Conservation (phyloP, 139 green algal species). For the Chlorella ohadii region DNA sequence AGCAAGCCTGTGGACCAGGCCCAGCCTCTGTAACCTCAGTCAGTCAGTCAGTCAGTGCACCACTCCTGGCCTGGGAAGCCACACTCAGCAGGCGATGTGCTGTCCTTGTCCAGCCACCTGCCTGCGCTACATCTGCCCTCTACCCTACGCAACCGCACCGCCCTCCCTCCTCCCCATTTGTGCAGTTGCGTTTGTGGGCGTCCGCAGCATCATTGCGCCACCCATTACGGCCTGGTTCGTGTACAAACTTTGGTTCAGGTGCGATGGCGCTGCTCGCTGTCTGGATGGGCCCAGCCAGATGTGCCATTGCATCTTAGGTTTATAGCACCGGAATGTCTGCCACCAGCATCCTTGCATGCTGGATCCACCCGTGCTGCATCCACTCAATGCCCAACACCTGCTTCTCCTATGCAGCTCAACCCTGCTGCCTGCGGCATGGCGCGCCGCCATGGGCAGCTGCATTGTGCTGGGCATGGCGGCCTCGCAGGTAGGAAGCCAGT, state of each 20-base stretch:
- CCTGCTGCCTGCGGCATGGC: conserved; percentile 31
- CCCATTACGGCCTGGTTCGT: conserved; percentile 35
- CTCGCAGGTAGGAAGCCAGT: conserved; percentile 29
- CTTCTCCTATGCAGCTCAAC: not conserved
- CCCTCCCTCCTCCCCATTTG: not conserved
- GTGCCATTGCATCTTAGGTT: too few relatives aligned
- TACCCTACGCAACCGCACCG: not conserved
- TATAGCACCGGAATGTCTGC: too few relatives aligned
- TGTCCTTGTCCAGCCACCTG: too few relatives aligned
- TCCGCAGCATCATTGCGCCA: conserved; percentile 20
- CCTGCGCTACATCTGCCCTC: too few relatives aligned
- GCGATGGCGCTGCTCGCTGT: too few relatives aligned
- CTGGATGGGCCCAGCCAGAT: too few relatives aligned
- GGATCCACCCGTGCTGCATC: not conserved
- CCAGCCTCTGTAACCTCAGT: too few relatives aligned
- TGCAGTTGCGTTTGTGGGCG: conserved; percentile 20
- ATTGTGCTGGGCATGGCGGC: conserved; percentile 38
- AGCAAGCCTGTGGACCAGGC: too few relatives aligned
- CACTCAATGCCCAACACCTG: not conserved
- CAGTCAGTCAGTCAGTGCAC: too few relatives aligned
- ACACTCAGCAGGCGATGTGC: too few relatives aligned
- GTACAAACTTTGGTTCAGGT: conserved; percentile 35
- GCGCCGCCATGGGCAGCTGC: conserved; percentile 34
- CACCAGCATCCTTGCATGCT: too few relatives aligned
- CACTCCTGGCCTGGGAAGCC: too few relatives aligned